Percentiles rank a stretch among this genome's conserved stretches.
phyloP scores from a whole-genome alignment of 2,329 filamentous ascomycete genomes.

The Ampelomyces quisqualis region DNA sequence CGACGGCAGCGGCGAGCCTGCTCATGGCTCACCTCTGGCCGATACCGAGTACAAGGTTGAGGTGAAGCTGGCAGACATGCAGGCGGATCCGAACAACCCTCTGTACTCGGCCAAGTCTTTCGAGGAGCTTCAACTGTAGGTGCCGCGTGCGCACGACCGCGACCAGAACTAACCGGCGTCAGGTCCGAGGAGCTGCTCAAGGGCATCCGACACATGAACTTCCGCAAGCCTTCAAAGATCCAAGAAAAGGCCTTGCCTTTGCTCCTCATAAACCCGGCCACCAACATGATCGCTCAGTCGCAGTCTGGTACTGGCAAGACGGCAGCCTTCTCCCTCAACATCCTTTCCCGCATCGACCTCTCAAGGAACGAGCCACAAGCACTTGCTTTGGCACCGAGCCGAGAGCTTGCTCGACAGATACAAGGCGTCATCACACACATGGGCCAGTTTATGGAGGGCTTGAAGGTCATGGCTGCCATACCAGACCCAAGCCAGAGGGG shows the following conservation, averaged over 20 bases:
- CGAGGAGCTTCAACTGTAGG: conserved; percentile 81
- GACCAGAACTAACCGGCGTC: conserved; percentile 12
- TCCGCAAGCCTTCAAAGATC: conserved; percentile 95
- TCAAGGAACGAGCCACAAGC: conserved; percentile 73
- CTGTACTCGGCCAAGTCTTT: conserved; percentile 83
- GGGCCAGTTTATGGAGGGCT: conserved; percentile 75
- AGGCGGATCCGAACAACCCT: conserved; percentile 82
- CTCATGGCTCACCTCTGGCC: conserved; percentile 50
- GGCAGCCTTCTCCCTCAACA: conserved; percentile 90
- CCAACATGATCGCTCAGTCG: conserved; percentile 97
- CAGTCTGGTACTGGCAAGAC: conserved; percentile 99
- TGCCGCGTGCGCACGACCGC: conserved; percentile 16
- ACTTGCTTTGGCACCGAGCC: conserved; percentile 84
- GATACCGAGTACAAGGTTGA: conserved; percentile 86
- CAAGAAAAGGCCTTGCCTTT: conserved; percentile 92
- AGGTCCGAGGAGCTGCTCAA: conserved; percentile 50
- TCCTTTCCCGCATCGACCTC: conserved; percentile 82
- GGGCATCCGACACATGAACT: conserved; percentile 79
- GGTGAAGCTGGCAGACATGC: conserved; percentile 86
- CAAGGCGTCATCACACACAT: conserved; percentile 80
- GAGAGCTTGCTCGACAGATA: conserved; percentile 94
- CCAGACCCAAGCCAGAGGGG: conserved; percentile 72
- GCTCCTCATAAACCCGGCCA: conserved; percentile 80
- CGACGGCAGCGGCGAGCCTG: conserved; percentile 51
- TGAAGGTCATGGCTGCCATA: conserved; percentile 79